Evolutionary conservation across 2,329 filamentous ascomycete genomes (phyloP), one percentile per base, ranked within the genome.

Genomic region (Fusarium nematophilum): DNA sequence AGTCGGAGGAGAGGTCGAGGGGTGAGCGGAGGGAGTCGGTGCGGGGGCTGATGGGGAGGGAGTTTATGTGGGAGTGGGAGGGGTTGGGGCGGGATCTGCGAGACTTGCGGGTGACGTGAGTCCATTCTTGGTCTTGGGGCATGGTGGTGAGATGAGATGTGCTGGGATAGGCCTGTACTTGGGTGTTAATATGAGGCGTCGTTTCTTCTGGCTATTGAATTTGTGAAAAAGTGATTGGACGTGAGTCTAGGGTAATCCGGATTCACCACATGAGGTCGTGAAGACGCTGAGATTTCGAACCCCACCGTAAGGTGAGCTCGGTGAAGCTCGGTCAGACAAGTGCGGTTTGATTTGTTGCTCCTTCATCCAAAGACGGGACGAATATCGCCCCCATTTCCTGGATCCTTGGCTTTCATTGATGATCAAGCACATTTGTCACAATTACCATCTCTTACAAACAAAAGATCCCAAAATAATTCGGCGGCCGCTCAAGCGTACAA

Each of bases 1-100:
- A 73, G 34, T 76, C 73, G 39, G 60, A 51, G 21, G 64, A 57
- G 18, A 77, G 69, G 9, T 72, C 73, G 9, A 60, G 38, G 6
- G 66, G 61, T 18, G 69, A 56, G 23, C 63, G 57, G 23, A 63
- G 51, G 40, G 61, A 51, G 3, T 46, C 40, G 30, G 61, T 62
- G 40, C 47, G 59, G 9, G 57, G 54, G 8, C n/a, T 33, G 26
- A 48, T 23, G 29, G 42, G 33, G 34, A 43, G 50, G 43, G 36
- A 59, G 44, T 52, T 53, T 18, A 58, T 34, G 14, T 51, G 56
- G 2, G 50, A 31, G 26, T 48, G 42, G 23, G 51, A 43, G 18
- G 48, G 36, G 15, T 23, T 47, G 30, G 29, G 44, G 31, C 45
- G 37, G 33, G 39, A 34, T 37, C 57, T 64, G 34, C 60, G 64